Evolutionary conservation across 2,329 filamentous ascomycete species (phyloP), one percentile per base, ranked within the genome.

Genomic region (Penicillium sp.): DNA sequence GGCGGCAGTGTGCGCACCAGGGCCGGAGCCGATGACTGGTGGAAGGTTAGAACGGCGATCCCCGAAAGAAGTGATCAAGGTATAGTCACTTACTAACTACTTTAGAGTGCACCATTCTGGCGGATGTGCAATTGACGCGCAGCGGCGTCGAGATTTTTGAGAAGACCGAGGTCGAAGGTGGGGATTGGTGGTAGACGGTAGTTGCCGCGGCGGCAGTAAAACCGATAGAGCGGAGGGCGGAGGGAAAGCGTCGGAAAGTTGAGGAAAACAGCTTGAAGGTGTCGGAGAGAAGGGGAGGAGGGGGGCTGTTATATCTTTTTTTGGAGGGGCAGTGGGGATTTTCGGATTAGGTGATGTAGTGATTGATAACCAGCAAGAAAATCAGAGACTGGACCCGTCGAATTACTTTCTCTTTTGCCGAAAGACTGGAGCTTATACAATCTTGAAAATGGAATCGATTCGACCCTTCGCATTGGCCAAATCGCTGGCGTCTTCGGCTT

Each of bases 1-100:
- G 74, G 94, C 94, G 58, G 94, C 94, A 44, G 94, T 99, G 80
- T 99, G 94, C 77, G 92, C 94, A 66, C 92, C 94, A 60, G 94
- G 94, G 80, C 94, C 94, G 59, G 94, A 99, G 80, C 94, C 92
- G 78, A 90, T 88, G 71, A 92, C 83, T 86, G 54, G 36, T 18
- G 53, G 31, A 11, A 5, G 58, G 56, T 61, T 65, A 56, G 67
- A 48, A 36, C 6, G 11, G 34, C 8, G 18, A 5, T 14, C 13
- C 34, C 34, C 13, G 34, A 5, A 13, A 13, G 13, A 5, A n/a
- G n/a, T 36, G 24, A 27, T 36, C 6, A 36, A n/a, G 7, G 7
- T 3, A 14, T n/a, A 4, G 10, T 32, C 18, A 88, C 86, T 72
- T 82, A 90, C 88, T 91, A 72, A 97, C 89, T 69, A 97, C 88